phyloP scores from a whole-genome alignment of 306 rosid genomes.

The Oxytropis ochrocephala region DNA sequence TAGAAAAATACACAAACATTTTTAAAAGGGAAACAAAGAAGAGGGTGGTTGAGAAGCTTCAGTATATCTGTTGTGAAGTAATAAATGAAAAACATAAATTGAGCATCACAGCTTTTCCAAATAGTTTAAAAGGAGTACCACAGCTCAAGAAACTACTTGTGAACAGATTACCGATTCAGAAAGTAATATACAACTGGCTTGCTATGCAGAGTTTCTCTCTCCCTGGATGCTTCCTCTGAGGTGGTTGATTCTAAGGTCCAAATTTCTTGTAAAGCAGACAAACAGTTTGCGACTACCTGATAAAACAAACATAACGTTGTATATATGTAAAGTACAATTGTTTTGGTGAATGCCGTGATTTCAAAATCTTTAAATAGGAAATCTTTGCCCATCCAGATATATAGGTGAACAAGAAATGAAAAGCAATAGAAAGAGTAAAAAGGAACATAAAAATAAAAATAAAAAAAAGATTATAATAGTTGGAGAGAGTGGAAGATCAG shows the following conservation, averaged over 20 bases:
- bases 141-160: constrained; percentile 1
- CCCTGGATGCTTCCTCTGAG: constrained; percentile 89
- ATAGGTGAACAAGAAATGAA: background rate
- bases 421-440: background rate
- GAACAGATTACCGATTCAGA: constrained; percentile 62
- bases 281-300: constrained; percentile 95
- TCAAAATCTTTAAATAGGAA: background rate
- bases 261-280: constrained; percentile 94
- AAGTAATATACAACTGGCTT: constrained; percentile 75
- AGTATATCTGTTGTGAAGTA: background rate
- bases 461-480: background rate
- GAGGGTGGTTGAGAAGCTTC: constrained; percentile 5
- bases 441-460: background rate
- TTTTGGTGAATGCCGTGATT: background rate
- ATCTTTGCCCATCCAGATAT: background rate
- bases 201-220: constrained; percentile 86
- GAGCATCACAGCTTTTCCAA: background rate
- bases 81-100: constrained; percentile 2
- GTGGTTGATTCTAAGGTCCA: constrained; percentile 81
- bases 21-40: background rate
- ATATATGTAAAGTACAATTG: background rate
- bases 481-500: background rate
- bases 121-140: background rate
- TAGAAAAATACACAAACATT: background rate
- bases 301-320: constrained; percentile 10